Evolutionary conservation across 2,329 filamentous ascomycete genomes (phyloP), one percentile per base, ranked within the genome.

Genomic region (Talaromyces sp.): DNA sequence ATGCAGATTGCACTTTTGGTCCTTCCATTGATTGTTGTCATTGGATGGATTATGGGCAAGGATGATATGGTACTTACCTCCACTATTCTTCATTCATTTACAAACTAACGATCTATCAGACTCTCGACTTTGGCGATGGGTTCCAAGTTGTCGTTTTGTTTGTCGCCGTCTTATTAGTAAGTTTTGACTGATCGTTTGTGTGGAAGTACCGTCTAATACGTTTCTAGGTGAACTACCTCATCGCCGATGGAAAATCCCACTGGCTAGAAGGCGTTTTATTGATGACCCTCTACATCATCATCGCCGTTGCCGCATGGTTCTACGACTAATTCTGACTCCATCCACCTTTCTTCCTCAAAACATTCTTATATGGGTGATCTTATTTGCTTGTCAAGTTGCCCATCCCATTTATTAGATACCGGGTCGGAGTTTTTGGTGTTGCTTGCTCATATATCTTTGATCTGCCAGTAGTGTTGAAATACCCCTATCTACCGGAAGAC

Each of bases 81-180:
- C 12, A 4, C 35, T 5, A 11, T 42, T 6, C 5, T 14, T 28
- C 9, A 44, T 31, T 16, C 28, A 12, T 44, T 44, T 6, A 2
- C 35, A 42, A 52, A 64, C 67, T 71, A 64, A 69, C 58, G 4
- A 21, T 5, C 2, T 7, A 25, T 56, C 31, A 76, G 75, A 91
- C 87, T 21, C 83, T 96, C 5, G 88, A 88, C 73, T 95, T 96
- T 73, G 91, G 62, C 40, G 62, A 96, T 71, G 87, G 87, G 0
- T 97, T 97, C 80, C 91, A 96, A 77, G 88, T 96, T 14, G 89
- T 82, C 2, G 76, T 84, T 1, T 74, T 88, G 1, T 88, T 88
- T 64, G 82, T 87, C 25, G 75, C 79, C n/a, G 77, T 81, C 21
- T 69, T 81, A 31, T 67, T 82, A 64, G 79, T 76, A 70, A 58